A percentile compares a stretch with the other conserved stretches of the same genome.
phyloP scores from a whole-genome alignment of 441 rosid genomes.

The Bruguiera hainesii region DNA sequence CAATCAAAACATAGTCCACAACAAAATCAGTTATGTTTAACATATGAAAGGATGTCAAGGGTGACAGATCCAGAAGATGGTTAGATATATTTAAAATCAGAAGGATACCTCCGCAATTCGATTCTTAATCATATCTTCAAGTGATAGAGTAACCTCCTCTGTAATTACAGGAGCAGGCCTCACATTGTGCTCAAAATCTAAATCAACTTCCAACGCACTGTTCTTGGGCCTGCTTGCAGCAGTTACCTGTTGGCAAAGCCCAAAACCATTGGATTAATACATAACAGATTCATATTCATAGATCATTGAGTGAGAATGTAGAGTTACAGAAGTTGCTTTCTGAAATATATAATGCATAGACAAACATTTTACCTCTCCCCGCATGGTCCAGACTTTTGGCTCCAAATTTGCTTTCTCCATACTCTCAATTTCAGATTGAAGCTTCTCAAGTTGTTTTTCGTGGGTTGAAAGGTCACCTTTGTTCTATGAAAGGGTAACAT shows the following conservation, averaged over 20 bases:
- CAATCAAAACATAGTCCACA: not conserved
- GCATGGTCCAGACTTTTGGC: conserved; percentile 92
- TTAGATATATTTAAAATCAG: conserved; percentile 9
- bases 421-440: conserved; percentile 58
- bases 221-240: conserved; percentile 85
- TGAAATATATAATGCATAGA: not conserved
- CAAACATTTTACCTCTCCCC: conserved; percentile 74
- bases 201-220: conserved; percentile 91
- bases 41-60: conserved; percentile 1
- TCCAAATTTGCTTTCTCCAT: conserved; percentile 91
- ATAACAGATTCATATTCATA: not conserved
- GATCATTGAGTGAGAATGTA: not conserved
- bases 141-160: conserved; percentile 87
- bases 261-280: conserved; percentile 7
- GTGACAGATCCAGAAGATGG: not conserved
- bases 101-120: conserved; percentile 66
- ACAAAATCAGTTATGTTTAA: not conserved
- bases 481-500: conserved; percentile 31
- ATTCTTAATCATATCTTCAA: conserved; percentile 78
- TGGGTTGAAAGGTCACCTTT: conserved; percentile 59
- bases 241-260: conserved; percentile 49
- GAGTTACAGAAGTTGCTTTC: not conserved
- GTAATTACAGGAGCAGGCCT: conserved; percentile 94
- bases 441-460: conserved; percentile 59
- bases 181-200: conserved; percentile 92